Evolutionary conservation across 2,329 filamentous ascomycete genomes (phyloP), one percentile per base, ranked within the genome.

Genomic region (Pseudopyrenochaeta lycopersici): DNA sequence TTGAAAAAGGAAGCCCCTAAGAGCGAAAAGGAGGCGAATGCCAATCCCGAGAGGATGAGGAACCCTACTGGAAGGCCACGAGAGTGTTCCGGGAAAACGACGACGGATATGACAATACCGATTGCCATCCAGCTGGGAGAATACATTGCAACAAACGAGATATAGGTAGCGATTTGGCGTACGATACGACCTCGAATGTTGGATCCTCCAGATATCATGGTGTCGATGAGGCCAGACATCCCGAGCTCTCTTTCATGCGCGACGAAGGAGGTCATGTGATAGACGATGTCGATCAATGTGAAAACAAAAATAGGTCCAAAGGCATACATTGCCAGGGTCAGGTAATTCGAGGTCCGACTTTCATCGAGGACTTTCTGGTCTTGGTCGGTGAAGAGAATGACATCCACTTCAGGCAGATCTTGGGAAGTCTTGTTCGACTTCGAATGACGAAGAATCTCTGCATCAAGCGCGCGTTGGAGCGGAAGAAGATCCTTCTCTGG

Each of bases 391-490:
- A 50, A 68, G 4, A 59, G 32, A 12, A 67, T 58, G 6, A 56
- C 44, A 7, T 67, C 38, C 5, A 56, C 32, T 6, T 51, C 53
- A 2, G 36, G 20, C 29, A 58, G 60, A 3, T 60, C 30, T 3
- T 46, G 40, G 2, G 53, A 44, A 2, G 52, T 46, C 23, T 47
- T 55, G 15, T 38, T 44, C 7, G 54, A 31, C 6, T 12, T 46
- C 3, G 60, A 82, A 18, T 85, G 64, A 9, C 74, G 74, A 7
- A 86, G 84, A 36, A 70, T 63, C 17, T 64, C 67, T 7, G 14
- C 18, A 18, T 68, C 64, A n/a, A 70, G 27, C 20, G 64, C 65
- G 14, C 47, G 63, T 41, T 70, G 66, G 4, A 70, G 48, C 2
- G 64, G 67, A 9, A 68, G 47, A 7, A 61, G 48, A 17, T 64